phyloP scores from a whole-genome alignment of 2,329 filamentous ascomycete species.

The Colletotrichum truncatum region DNA sequence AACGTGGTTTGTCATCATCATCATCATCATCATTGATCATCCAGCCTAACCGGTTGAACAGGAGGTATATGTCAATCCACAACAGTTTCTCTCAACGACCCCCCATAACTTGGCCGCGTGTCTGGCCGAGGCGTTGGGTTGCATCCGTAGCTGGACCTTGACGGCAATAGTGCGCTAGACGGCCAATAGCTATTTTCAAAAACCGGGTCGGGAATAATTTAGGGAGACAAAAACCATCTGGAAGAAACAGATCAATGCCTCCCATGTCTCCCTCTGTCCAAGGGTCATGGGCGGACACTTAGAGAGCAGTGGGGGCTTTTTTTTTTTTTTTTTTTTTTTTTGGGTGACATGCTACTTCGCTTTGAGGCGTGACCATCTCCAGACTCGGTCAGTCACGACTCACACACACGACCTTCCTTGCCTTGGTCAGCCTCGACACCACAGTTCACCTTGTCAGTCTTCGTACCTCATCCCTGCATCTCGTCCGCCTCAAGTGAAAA shows the following conservation, averaged over 20 bases:
- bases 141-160: not conserved
- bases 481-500: slow-evolving; percentile 16
- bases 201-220: not conserved
- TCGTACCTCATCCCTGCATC: slow-evolving; percentile 12
- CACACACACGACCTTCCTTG: not conserved
- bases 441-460: not conserved
- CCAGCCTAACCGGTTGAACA: no score
- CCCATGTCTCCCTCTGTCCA: not conserved
- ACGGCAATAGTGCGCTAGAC: not conserved
- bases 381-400: not conserved
- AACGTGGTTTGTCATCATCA: not conserved
- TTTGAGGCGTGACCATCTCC: no score
- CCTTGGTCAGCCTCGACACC: not conserved
- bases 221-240: slow-evolving; percentile 14
- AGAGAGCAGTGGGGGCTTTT: not conserved
- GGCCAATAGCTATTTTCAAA: slow-evolving; percentile 13
- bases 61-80: not conserved
- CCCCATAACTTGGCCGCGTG: not conserved
- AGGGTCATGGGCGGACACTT: not conserved
- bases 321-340: not conserved
- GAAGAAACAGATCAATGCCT: slow-evolving; percentile 23
- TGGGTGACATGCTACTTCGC: no score
- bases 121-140: not conserved
- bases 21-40: not conserved
- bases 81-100: not conserved